A percentile compares a stretch with the other conserved stretches of the same genome.
These are phyloP conservation scores for Pichia sp. DNA, from an alignment of 1,139 yeast species.

Conservation along the genomic window DNA sequence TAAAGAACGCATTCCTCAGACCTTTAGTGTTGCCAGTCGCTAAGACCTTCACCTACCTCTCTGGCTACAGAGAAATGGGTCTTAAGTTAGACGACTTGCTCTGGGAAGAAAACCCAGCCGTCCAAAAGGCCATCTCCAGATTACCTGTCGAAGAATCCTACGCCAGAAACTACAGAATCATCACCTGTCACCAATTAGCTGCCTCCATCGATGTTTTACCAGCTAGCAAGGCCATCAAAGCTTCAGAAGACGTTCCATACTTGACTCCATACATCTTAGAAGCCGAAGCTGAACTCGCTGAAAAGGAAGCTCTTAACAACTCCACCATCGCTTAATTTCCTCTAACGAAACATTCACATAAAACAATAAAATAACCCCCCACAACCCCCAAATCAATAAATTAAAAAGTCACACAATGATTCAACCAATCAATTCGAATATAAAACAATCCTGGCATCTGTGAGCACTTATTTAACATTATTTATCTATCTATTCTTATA, in stretches of 20 bases:
- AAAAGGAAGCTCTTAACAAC: constrained; percentile 87
- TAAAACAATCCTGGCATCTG: no score
- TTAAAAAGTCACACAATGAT: no score
- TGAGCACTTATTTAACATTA: no score
- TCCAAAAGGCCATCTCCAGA: constrained; percentile 87
- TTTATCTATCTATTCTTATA: no score
- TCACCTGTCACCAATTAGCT: constrained; percentile 88
- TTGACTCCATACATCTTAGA: constrained; percentile 88
- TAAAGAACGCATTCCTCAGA: constrained; percentile 76
- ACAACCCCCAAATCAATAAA: no score
- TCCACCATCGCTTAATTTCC: constrained; percentile 42
- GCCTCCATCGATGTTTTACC: constrained; percentile 86
- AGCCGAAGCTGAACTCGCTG: constrained; percentile 90
- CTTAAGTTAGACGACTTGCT: constrained; percentile 84
- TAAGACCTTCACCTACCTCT: constrained; percentile 62
- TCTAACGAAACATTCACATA: no score
- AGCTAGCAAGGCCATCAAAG: constrained; percentile 69
- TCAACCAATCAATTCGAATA: no score
- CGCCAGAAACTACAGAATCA: constrained; percentile 88
- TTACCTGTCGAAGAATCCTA: constrained; percentile 81
- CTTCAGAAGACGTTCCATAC: constrained; percentile 84
- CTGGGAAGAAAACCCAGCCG: constrained; percentile 80
- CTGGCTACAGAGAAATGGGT: constrained; percentile 95
- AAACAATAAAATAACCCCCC: no score
- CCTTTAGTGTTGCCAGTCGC: constrained; percentile 80